Base-by-base conservation (phyloP, 192 early-diverging fungal species). In the Endogone sp. region DNA sequence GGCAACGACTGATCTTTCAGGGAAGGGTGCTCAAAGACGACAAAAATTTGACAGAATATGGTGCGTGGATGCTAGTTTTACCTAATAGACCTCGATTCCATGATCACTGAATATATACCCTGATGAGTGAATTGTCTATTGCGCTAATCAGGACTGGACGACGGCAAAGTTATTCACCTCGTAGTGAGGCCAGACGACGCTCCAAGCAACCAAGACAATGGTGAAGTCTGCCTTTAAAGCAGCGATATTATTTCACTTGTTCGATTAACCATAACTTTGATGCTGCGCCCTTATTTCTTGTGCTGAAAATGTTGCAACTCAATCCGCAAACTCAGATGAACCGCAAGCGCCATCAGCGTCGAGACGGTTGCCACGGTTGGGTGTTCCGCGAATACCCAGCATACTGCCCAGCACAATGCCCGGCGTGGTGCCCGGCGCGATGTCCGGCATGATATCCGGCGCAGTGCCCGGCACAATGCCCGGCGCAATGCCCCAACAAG, bases 1-100 rank as follows among this genome's bases (percentile, higher is more conserved):
- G 81, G 25, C 81, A 83, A 56, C 75, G 81, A n/a, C 70, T 83
- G 56, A 83, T 83, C 69, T 83, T 80, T 32, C 79, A 77, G 56
- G 81, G 81, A 23, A 62, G 79, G 60, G 76, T 83, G 2, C 66
- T 83, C 55, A 75, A 71, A 26, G 79, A 83, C 62, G 79, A 80
- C 32, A 78, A 83, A 28, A 64, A 54, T 9, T 55, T 83, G 26
- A 56, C 74, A 10, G 79, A 83, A 22, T 83, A 83, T 68, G 74
- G 81, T 83, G 80, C 60, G 71, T 61, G n/a, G 21, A 57, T 4
- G 25, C 23, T 27, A 9, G 27, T 27, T 11, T 29, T 26, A 3
- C n/a, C n/a, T n/a, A n/a, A n/a, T n/a, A n/a, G n/a, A n/a, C n/a
- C n/a, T n/a, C n/a, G n/a, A n/a, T n/a, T n/a, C n/a, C n/a, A n/a